phyloP scores from a whole-genome alignment of 768 basidiomycete species.

The Suillus clintonianus region DNA sequence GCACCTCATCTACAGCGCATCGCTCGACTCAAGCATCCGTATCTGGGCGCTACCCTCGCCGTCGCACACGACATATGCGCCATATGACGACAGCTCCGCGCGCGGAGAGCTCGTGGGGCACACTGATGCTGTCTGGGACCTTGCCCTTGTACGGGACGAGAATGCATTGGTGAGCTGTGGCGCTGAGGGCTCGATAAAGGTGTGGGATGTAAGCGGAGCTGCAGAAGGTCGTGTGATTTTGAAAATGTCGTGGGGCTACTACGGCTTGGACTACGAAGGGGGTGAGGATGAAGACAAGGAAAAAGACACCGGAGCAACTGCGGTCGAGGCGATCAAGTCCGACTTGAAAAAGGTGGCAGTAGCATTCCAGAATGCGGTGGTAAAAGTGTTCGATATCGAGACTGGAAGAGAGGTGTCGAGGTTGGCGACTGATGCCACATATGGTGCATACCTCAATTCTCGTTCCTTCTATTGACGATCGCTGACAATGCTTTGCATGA shows the following conservation, averaged over 20 bases:
- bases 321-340: conserved; percentile 79
- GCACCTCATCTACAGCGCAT: conserved; percentile 85
- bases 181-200: conserved; percentile 89
- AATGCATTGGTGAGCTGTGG: conserved; percentile 86
- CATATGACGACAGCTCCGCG: conserved; percentile 79
- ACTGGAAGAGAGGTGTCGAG: conserved; percentile 75
- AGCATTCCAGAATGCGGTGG: conserved; percentile 84
- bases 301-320: conserved; percentile 68
- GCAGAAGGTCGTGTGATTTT: conserved; percentile 61
- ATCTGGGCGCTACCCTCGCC: conserved; percentile 82
- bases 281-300: conserved; percentile 37
- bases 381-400: conserved; percentile 92
- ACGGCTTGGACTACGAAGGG: conserved; percentile 54
- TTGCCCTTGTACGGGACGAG: conserved; percentile 83
- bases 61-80: conserved; percentile 86
- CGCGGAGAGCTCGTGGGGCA: conserved; percentile 87
- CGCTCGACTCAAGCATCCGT: conserved; percentile 90
- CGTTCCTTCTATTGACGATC: background rate
- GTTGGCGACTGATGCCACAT: conserved; percentile 58
- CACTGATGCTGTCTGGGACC: conserved; percentile 96
- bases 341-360: conserved; percentile 88
- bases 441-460: conserved; percentile 42
- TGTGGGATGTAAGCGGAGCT: conserved; percentile 85
- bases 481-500: conserved; percentile 4
- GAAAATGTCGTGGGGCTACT: conserved; percentile 79